phyloP scores from a whole-genome alignment of 73 alveolate genomes.

The Uronychia setigera region DNA sequence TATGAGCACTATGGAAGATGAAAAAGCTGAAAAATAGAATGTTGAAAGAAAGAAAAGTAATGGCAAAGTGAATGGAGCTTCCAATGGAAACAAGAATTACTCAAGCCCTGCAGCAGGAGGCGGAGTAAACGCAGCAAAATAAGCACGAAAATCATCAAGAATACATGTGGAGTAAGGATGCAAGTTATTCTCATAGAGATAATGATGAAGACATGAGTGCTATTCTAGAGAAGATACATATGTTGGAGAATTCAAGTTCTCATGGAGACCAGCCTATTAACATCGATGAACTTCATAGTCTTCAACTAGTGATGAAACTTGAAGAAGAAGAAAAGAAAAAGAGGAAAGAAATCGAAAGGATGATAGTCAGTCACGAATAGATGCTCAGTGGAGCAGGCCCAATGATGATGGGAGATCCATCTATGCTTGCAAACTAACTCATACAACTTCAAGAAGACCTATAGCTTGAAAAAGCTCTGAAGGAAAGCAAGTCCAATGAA shows the following conservation, averaged over 20 bases:
- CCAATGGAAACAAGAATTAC: too few species aligned
- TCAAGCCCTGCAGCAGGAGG: not conserved
- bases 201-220: not conserved
- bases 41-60: too few species aligned
- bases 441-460: not conserved
- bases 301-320: not conserved
- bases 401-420: too few species aligned
- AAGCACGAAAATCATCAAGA: not conserved
- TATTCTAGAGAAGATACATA: not conserved
- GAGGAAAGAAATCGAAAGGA: not conserved
- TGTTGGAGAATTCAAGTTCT: not conserved
- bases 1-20: too few species aligned
- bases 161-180: not conserved
- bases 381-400: too few species aligned
- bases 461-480: not conserved
- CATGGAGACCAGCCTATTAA: not conserved
- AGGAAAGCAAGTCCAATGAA: not conserved
- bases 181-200: not conserved
- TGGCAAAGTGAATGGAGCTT: too few species aligned
- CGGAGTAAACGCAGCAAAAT: not conserved
- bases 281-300: not conserved
- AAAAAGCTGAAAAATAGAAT: too few species aligned
- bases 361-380: not conserved
- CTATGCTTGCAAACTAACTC: not conserved
- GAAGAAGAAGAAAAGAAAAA: not conserved